Conservation (phyloP, 106 monocot genomes). For the Dioscorea alata region DNA sequence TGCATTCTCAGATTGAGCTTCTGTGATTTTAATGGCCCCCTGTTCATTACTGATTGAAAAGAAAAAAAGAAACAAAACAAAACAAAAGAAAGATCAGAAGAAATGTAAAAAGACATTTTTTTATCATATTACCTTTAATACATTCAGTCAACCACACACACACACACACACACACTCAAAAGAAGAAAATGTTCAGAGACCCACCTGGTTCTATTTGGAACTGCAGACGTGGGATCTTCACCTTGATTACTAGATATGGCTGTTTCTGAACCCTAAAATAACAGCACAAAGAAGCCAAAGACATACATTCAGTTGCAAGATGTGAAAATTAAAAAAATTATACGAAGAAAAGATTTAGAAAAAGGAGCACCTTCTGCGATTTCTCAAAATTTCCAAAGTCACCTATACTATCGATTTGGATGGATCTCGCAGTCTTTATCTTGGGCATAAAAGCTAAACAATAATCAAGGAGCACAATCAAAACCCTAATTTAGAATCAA, state of each 20-base stretch:
- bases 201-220: constrained; percentile 10
- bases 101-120: no score
- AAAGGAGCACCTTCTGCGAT: constrained; percentile 17
- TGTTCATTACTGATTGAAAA: neutral
- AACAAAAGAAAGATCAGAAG: neutral
- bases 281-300: neutral
- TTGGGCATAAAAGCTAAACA: constrained; percentile 42
- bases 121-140: no score
- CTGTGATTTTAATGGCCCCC: neutral
- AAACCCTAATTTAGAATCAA: neutral
- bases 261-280: constrained; percentile 20
- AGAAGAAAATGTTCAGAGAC: neutral
- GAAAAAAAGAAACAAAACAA: no score
- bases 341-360: no score
- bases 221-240: constrained; percentile 1
- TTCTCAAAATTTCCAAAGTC: constrained; percentile 24
- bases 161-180: no score
- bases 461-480: neutral
- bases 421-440: constrained; percentile 26
- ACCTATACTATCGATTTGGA: constrained; percentile 22
- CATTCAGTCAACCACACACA: no score
- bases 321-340: no score
- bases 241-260: constrained; percentile 3
- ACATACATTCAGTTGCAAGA: no score
- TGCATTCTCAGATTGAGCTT: neutral